Evolutionary conservation across 495 filamentous ascomycete species (phyloP).

Genomic region (Entonaema liquescens): DNA sequence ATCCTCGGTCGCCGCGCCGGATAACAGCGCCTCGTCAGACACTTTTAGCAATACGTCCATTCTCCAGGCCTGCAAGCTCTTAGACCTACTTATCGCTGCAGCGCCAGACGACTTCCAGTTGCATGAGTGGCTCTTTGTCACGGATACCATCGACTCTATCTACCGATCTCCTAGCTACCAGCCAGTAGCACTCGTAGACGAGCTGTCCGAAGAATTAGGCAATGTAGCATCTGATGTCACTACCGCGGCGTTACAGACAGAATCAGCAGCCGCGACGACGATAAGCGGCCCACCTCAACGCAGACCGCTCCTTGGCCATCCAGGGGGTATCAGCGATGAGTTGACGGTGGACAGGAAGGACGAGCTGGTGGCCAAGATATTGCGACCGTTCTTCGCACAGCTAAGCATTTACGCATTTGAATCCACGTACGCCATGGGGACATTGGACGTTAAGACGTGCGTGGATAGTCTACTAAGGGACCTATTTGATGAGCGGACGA

Average conservation of each 20-base stretch:
- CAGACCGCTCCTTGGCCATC: constrained; percentile 56
- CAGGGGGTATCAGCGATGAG: constrained; percentile 60
- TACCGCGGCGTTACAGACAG: constrained; percentile 35
- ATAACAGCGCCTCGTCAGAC: constrained; percentile 67
- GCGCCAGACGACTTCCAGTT: constrained; percentile 96
- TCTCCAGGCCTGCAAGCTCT: constrained; percentile 89
- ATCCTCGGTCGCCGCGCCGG: constrained; percentile 74
- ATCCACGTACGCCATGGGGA: constrained; percentile 84
- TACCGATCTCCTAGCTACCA: constrained; percentile 79
- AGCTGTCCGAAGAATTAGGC: constrained; percentile 81
- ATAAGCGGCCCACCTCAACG: constrained; percentile 36
- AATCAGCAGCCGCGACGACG: constrained; percentile 44
- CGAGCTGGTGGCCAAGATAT: constrained; percentile 74
- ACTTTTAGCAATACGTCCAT: constrained; percentile 77
- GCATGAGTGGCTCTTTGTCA: constrained; percentile 95
- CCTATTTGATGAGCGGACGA: constrained; percentile 80
- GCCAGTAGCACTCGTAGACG: constrained; percentile 82
- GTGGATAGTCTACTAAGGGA: constrained; percentile 75
- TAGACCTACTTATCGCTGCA: constrained; percentile 84
- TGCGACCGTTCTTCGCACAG: constrained; percentile 89
- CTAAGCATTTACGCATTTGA: constrained; percentile 94
- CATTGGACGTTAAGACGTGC: constrained; percentile 73
- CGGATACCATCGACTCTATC: constrained; percentile 95
- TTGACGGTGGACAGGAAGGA: constrained; percentile 65
- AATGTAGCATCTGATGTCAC: constrained; percentile 42